phyloP scores from a whole-genome alignment of 2,329 filamentous ascomycete species.

The Diplodia intermedia region DNA sequence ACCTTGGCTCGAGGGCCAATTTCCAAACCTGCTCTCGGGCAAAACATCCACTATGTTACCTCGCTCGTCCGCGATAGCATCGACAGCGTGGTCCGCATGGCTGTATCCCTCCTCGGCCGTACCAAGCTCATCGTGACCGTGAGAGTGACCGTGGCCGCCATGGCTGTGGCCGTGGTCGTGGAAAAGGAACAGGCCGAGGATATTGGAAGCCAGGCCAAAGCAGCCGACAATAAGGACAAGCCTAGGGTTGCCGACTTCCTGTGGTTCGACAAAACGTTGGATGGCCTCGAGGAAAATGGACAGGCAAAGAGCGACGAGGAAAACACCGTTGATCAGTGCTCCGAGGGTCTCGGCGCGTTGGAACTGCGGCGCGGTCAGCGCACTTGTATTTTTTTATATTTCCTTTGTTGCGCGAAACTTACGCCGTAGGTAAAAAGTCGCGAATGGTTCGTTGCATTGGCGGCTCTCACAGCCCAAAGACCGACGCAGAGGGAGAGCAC shows the following conservation, averaged over 20 bases:
- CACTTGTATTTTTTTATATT: background rate
- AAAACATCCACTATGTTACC: slow-evolving; percentile 67
- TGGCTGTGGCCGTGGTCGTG: slow-evolving; percentile 92
- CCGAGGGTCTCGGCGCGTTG: slow-evolving; percentile 96
- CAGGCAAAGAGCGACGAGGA: slow-evolving; percentile 93
- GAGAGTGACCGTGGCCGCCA: slow-evolving; percentile 61
- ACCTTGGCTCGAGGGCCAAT: slow-evolving; percentile 49
- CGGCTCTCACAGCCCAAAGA: slow-evolving; percentile 91
- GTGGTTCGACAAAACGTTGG: slow-evolving; percentile 88
- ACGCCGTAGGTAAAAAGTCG: slow-evolving; percentile 96
- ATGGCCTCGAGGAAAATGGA: slow-evolving; percentile 96
- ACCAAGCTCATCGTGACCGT: slow-evolving; percentile 49
- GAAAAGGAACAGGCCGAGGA: slow-evolving; percentile 87
- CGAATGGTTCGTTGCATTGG: slow-evolving; percentile 77
- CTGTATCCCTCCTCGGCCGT: slow-evolving; percentile 62
- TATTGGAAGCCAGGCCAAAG: slow-evolving; percentile 84
- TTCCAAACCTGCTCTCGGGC: slow-evolving; percentile 66
- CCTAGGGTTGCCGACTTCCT: slow-evolving; percentile 82
- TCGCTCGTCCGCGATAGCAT: slow-evolving; percentile 61
- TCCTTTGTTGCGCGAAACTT: slow-evolving; percentile 48
- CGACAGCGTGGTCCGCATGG: slow-evolving; percentile 44
- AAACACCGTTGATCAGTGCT: slow-evolving; percentile 96
- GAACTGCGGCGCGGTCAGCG: slow-evolving; percentile 66
- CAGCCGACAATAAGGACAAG: slow-evolving; percentile 90
- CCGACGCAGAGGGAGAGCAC: slow-evolving; percentile 93